phyloP scores from a whole-genome alignment of 2,329 filamentous ascomycete genomes.

The Talaromyces pinophilus region DNA sequence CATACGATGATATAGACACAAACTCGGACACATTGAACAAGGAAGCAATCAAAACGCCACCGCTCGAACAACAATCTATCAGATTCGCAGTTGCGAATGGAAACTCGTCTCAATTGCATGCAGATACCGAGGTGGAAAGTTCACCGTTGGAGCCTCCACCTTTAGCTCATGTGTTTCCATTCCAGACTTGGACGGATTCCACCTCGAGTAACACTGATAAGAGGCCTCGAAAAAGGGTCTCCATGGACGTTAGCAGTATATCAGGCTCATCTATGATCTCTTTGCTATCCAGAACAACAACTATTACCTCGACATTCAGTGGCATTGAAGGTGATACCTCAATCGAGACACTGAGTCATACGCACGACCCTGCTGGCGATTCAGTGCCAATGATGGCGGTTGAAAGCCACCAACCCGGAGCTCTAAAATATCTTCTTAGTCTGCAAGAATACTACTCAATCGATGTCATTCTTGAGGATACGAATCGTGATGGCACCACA shows the following conservation, averaged over 20 bases:
- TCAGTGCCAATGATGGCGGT: slow-evolving; percentile 87
- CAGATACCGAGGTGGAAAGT: slow-evolving; percentile 25
- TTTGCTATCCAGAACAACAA: slow-evolving; percentile 75
- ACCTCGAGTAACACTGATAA: slow-evolving; percentile 46
- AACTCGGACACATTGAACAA: slow-evolving; percentile 40
- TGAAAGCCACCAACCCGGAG: slow-evolving; percentile 68
- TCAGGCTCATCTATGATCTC: slow-evolving; percentile 85
- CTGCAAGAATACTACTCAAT: slow-evolving; percentile 74
- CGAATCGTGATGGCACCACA: slow-evolving; percentile 86
- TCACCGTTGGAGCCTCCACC: slow-evolving; percentile 34
- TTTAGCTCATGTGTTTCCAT: slow-evolving; percentile 87
- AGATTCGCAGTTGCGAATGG: slow-evolving; percentile 30
- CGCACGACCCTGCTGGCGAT: slow-evolving; percentile 68
- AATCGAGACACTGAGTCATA: slow-evolving; percentile 62
- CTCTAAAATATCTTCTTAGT: slow-evolving; percentile 77
- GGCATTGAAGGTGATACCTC: slow-evolving; percentile 83
- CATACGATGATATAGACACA: slow-evolving; percentile 37
- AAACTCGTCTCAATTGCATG: slow-evolving; percentile 27
- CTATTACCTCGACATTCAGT: slow-evolving; percentile 71
- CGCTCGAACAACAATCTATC: slow-evolving; percentile 27
- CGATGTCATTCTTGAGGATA: slow-evolving; percentile 73
- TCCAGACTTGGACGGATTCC: slow-evolving; percentile 63
- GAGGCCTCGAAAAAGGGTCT: slow-evolving; percentile 73
- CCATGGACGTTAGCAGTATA: slow-evolving; percentile 85
- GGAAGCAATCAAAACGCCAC: slow-evolving; percentile 22